Percentiles rank a stretch among this genome's conserved stretches.
phyloP scores from a whole-genome alignment of 1,139 yeast genomes.

The Citeromyces siamensis region DNA sequence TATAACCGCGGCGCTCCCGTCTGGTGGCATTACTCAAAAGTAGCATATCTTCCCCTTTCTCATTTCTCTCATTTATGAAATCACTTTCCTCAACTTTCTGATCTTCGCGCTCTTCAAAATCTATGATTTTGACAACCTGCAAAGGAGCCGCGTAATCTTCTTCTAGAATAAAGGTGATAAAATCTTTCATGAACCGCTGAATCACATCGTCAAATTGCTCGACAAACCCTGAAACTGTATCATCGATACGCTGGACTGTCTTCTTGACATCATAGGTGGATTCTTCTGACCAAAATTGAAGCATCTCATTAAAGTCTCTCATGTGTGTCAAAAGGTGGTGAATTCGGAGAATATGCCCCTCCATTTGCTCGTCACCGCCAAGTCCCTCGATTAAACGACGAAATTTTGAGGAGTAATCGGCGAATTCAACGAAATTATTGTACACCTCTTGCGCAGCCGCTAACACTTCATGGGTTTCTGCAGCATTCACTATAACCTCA shows the following conservation, averaged over 20 bases:
- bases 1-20: slow-evolving; percentile 13
- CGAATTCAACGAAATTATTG: slow-evolving; percentile 47
- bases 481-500: slow-evolving; percentile 45
- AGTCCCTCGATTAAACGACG: slow-evolving; percentile 40
- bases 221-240: slow-evolving; percentile 35
- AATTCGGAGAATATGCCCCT: slow-evolving; percentile 48
- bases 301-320: slow-evolving; percentile 70
- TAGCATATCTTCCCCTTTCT: slow-evolving; percentile 11
- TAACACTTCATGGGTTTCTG: slow-evolving; percentile 61
- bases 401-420: slow-evolving; percentile 34
- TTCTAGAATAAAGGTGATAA: slow-evolving; percentile 60
- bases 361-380: slow-evolving; percentile 34
- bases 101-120: slow-evolving; percentile 73
- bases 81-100: slow-evolving; percentile 40
- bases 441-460: slow-evolving; percentile 57
- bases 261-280: slow-evolving; percentile 63
- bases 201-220: slow-evolving; percentile 55
- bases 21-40: slow-evolving; percentile 7
- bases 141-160: slow-evolving; percentile 59
- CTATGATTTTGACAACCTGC: slow-evolving; percentile 65
- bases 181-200: slow-evolving; percentile 42
- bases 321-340: slow-evolving; percentile 63
- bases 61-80: slow-evolving; percentile 26
- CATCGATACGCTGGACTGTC: slow-evolving; percentile 49
- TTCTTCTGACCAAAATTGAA: slow-evolving; percentile 36